A percentile compares a stretch with the other conserved stretches of the same genome.
phyloP scores from a whole-genome alignment of 192 early-diverging fungal species.

The Entophlyctis luteolus region DNA sequence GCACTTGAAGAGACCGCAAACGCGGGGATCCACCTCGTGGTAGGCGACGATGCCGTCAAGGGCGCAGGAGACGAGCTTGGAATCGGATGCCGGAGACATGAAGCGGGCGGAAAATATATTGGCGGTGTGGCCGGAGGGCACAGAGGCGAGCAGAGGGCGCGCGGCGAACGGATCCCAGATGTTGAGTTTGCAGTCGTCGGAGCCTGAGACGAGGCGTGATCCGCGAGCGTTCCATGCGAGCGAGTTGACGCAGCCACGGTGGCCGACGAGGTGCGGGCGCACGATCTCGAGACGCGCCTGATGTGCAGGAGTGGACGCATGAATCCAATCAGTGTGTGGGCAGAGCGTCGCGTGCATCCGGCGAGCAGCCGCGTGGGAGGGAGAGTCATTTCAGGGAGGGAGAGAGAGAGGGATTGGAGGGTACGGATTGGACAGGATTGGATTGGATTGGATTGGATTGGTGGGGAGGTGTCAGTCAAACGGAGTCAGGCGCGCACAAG shows the following conservation, averaged over 20 bases:
- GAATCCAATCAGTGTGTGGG: neutral
- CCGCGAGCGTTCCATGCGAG: conserved; percentile 14
- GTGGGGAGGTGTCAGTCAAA: too few relatives aligned
- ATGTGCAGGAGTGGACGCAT: neutral
- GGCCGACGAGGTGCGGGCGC: neutral
- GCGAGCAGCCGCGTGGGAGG: neutral
- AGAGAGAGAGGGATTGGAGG: too few relatives aligned
- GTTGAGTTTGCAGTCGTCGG: conserved; percentile 14
- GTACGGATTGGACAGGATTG: too few relatives aligned
- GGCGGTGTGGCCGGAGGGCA: neutral
- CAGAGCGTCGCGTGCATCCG: neutral
- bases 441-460: too few relatives aligned
- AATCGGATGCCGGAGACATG: neutral
- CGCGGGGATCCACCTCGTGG: neutral
- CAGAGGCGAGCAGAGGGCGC: neutral
- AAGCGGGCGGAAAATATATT: conserved; percentile 25
- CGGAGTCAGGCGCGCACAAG: too few relatives aligned
- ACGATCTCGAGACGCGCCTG: neutral
- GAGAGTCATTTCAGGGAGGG: neutral
- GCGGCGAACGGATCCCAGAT: conserved; percentile 18
- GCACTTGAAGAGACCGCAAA: conserved; percentile 19
- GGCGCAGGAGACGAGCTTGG: conserved; percentile 4
- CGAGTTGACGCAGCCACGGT: conserved; percentile 21
- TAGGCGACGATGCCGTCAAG: neutral
- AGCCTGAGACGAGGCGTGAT: conserved; percentile 4